These are phyloP conservation scores for Epichloe amarillans DNA, from an alignment of 2,329 filamentous ascomycete species.

Conservation along the genomic window DNA sequence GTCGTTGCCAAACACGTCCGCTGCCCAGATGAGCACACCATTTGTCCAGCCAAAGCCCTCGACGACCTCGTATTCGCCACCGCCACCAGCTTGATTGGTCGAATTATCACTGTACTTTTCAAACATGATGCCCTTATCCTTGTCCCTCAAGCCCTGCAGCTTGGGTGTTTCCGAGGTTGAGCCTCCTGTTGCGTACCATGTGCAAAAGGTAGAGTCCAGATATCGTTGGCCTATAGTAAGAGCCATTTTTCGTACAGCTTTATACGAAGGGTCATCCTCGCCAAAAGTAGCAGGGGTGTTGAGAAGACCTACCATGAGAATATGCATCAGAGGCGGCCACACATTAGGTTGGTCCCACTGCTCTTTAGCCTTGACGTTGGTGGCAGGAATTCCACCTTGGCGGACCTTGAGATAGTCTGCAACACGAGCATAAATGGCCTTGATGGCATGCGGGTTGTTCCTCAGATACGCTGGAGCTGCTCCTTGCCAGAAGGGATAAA, in stretches of 20 bases:
- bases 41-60: slow-evolving; percentile 62
- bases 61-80: slow-evolving; percentile 56
- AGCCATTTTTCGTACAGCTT: slow-evolving; percentile 40
- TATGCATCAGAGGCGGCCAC: slow-evolving; percentile 54
- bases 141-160: slow-evolving; percentile 30
- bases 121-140: slow-evolving; percentile 48
- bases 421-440: slow-evolving; percentile 40
- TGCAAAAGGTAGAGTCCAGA: slow-evolving; percentile 55
- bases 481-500: slow-evolving; percentile 58
- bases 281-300: slow-evolving; percentile 45
- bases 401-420: slow-evolving; percentile 35
- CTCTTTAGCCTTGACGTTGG: slow-evolving; percentile 46
- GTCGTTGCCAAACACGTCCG: slow-evolving; percentile 45
- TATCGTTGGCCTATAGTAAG: slow-evolving; percentile 50
- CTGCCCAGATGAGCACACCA: slow-evolving; percentile 53
- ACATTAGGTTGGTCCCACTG: slow-evolving; percentile 62
- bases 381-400: slow-evolving; percentile 46
- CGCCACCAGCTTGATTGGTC: slow-evolving; percentile 47
- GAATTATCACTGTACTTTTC: slow-evolving; percentile 53
- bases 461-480: slow-evolving; percentile 44
- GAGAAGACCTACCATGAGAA: slow-evolving; percentile 47
- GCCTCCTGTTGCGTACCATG: slow-evolving; percentile 55
- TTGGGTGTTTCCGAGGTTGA: slow-evolving; percentile 38
- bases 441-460: slow-evolving; percentile 44
- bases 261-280: slow-evolving; percentile 37